Evolutionary conservation across 2,329 filamentous ascomycete genomes (phyloP), one percentile per base, ranked within the genome.

Genomic region (Metarhizium rileyi): DNA sequence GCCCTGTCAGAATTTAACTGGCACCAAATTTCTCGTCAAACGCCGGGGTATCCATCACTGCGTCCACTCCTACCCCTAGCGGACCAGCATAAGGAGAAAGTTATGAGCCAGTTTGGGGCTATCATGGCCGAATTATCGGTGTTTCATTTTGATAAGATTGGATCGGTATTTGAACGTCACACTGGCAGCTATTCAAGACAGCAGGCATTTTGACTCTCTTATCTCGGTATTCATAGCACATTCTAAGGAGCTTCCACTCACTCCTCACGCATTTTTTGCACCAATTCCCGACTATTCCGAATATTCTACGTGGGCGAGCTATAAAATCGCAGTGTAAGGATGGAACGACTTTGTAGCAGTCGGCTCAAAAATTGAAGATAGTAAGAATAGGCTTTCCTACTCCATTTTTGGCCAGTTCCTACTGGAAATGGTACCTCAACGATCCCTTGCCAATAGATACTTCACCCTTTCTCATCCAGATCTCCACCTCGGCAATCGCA

Each of bases 231-330:
- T 61, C 47, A 54, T 45, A 30, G 41, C 33, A 20, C 58, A 63
- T 50, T 55, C 47, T 25, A 48, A 56, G 46, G 52, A 62, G 50
- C 61, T 65, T 50, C 45, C 49, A 6, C 52, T 64, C 10, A 45
- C 47, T n/a, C 56, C 59, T 7, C 55, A 64, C 44, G 47, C 16
- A 42, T 63, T 63, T 43, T 61, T 62, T 43, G 61, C 61, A 9
- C 63, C 60, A 3, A 49, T 63, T 36, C 62, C 59, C 38, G 50
- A 58, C 28, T 28, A 49, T 4, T 28, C 44, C 7, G 56, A 62
- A 12, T 66, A 59, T 38, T 33, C 49, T 27, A 56, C 26, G 6
- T 51, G 50, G 49, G 26, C 28, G 3, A 59, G 53, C 33, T 58
- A 59, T 38, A 30, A 12, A n/a, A 41, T 44, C 16, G 56, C 55